Conservation (phyloP, 176 grass and related monocot genomes). For the Carex scoparia region DNA sequence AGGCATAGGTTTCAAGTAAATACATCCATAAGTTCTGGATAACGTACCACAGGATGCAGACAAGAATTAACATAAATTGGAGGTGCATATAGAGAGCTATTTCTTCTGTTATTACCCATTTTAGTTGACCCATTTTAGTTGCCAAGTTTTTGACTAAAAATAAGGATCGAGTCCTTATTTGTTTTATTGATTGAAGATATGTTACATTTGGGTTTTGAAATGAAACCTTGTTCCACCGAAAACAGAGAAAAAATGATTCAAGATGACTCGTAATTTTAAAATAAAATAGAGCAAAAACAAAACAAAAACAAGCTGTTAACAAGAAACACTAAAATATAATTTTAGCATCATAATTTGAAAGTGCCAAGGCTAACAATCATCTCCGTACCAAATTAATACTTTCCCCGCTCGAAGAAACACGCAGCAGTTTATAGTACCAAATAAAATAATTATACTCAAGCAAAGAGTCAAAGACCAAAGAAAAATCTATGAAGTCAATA, state of each 20-base stretch:
- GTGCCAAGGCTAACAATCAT: neutral
- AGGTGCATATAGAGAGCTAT: neutral
- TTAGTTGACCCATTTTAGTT: neutral
- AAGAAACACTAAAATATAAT: no score
- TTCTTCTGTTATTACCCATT: neutral
- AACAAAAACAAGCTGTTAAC: no score
- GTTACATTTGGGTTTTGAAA: no score
- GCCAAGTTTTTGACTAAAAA: neutral
- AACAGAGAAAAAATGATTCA: no score
- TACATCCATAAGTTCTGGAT: constrained; percentile 36
- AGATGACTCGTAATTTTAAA: no score
- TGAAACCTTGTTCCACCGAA: no score
- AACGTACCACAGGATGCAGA: constrained; percentile 15
- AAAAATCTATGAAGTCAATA: neutral
- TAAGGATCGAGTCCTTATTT: no score
- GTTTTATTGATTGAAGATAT: no score
- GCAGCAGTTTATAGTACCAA: neutral
- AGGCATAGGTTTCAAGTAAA: neutral
- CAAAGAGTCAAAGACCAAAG: neutral
- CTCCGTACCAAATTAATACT: neutral
- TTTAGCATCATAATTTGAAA: neutral
- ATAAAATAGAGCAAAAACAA: no score
- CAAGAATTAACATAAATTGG: neutral
- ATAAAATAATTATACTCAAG: neutral
- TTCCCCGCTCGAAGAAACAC: neutral